phyloP scores from a whole-genome alignment of 2,329 filamentous ascomycete species.

The Cryoendolithus antarcticus region DNA sequence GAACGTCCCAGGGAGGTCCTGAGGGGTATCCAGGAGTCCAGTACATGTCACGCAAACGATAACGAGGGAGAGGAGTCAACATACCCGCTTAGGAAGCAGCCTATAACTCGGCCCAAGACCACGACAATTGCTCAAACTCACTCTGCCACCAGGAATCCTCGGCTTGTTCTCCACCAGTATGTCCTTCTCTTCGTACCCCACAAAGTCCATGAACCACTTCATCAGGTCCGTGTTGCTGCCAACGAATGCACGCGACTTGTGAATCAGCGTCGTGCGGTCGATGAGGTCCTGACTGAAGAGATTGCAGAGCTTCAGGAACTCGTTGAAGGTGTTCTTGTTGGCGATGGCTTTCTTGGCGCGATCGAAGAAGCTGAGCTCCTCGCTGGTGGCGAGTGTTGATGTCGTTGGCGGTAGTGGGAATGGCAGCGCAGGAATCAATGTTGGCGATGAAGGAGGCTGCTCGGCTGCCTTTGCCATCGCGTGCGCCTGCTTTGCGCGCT shows the following conservation, averaged over 20 bases:
- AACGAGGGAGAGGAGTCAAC: conserved; percentile 12
- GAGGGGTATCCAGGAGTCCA: too few species aligned
- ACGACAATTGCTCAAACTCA: conserved; percentile 91
- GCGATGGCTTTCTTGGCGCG: conserved; percentile 91
- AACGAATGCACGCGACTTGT: conserved; percentile 75
- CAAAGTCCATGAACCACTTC: conserved; percentile 73
- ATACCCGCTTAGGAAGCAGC: conserved; percentile 67
- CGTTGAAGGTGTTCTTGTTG: conserved; percentile 84
- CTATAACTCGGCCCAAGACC: conserved; percentile 94
- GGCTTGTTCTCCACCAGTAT: conserved; percentile 68
- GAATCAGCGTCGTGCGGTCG: conserved; percentile 67
- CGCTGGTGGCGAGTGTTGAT: conserved; percentile 59
- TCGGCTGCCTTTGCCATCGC: conserved; percentile 14
- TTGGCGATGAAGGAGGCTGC: conserved; percentile 59
- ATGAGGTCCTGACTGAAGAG: conserved; percentile 89
- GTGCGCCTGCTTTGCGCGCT: conserved; percentile 66
- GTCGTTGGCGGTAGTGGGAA: conserved; percentile 71
- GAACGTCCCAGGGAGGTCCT: too few species aligned
- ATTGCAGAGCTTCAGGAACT: conserved; percentile 95
- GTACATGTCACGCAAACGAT: too few species aligned
- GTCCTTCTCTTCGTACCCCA: conserved; percentile 65
- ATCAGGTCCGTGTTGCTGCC: conserved; percentile 82
- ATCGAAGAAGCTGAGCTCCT: conserved; percentile 90
- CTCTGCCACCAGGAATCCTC: conserved; percentile 61
- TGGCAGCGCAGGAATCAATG: conserved; percentile 75